These are phyloP conservation scores for Amanita molliuscula DNA, from an alignment of 768 basidiomycete species.

Conservation along the genomic window DNA sequence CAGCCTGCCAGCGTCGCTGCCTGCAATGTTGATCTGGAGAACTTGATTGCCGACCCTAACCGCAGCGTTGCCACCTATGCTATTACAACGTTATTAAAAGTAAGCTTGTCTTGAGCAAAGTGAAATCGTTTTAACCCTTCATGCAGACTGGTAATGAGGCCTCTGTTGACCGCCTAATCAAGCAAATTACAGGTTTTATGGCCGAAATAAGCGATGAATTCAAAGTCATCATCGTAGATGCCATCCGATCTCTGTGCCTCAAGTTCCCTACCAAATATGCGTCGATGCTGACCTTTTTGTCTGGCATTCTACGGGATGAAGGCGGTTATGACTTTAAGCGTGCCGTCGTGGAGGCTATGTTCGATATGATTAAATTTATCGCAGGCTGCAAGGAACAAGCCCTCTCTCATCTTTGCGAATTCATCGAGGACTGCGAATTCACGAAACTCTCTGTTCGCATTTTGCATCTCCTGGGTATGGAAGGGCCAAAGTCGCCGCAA, in stretches of 20 bases:
- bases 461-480: slow-evolving; percentile 87
- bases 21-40: slow-evolving; percentile 96
- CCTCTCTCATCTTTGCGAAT: slow-evolving; percentile 95
- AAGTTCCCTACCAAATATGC: slow-evolving; percentile 97
- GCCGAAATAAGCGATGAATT: slow-evolving; percentile 99
- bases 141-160: slow-evolving; percentile 94
- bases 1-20: slow-evolving; percentile 82
- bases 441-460: slow-evolving; percentile 98
- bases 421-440: slow-evolving; percentile 99
- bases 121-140: background rate
- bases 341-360: slow-evolving; percentile 97
- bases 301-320: slow-evolving; percentile 93
- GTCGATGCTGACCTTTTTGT: slow-evolving; percentile 95
- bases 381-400: slow-evolving; percentile 94
- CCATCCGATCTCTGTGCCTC: slow-evolving; percentile 94
- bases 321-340: slow-evolving; percentile 99
- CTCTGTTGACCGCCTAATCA: slow-evolving; percentile 97
- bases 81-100: slow-evolving; percentile 96
- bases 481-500: slow-evolving; percentile 93
- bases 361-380: slow-evolving; percentile 99
- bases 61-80: slow-evolving; percentile 97
- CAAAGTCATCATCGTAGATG: slow-evolving; percentile 99
- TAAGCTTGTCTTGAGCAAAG: slow-evolving; percentile 16
- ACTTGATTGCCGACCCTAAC: slow-evolving; percentile 90
- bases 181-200: slow-evolving; percentile 99